Percentiles rank a stretch among this genome's conserved stretches.
phyloP scores from a whole-genome alignment of 257 asterid genomes.

The Primulina huaijiensis region DNA sequence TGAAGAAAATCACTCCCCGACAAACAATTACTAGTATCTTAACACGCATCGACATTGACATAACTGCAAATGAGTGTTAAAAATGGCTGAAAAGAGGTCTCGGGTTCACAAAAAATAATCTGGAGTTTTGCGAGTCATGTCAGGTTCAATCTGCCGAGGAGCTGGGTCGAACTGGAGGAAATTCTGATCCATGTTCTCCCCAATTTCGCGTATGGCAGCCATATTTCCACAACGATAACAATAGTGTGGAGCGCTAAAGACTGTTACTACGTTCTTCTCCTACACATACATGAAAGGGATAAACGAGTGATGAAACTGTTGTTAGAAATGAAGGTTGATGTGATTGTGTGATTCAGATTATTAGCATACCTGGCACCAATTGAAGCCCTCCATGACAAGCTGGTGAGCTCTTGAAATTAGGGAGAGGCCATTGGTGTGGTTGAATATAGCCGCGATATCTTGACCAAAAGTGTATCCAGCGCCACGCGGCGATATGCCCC shows the following conservation, averaged over 20 bases:
- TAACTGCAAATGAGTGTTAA: slow-evolving; percentile 31
- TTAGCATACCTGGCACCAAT: slow-evolving; percentile 92
- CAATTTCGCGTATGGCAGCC: slow-evolving; percentile 96
- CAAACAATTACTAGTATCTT: slow-evolving; percentile 39
- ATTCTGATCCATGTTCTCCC: slow-evolving; percentile 92
- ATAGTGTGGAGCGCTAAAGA: no score
- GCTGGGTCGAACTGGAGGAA: slow-evolving; percentile 97
- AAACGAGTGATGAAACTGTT: slow-evolving; percentile 1
- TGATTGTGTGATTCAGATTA: background rate
- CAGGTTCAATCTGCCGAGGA: slow-evolving; percentile 95
- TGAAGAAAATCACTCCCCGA: slow-evolving; percentile 42
- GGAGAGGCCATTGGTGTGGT: slow-evolving; percentile 90
- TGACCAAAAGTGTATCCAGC: slow-evolving; percentile 47
- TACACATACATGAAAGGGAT: slow-evolving; percentile 27
- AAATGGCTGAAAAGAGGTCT: slow-evolving; percentile 21
- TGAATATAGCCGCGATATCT: slow-evolving; percentile 88
- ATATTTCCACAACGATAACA: slow-evolving; percentile 81
- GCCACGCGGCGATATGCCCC: no score
- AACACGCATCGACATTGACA: slow-evolving; percentile 39
- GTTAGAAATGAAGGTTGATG: slow-evolving; percentile 2
- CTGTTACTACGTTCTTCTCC: slow-evolving; percentile 68
- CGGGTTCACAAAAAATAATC: slow-evolving; percentile 77
- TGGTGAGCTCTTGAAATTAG: slow-evolving; percentile 97
- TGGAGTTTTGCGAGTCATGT: slow-evolving; percentile 89
- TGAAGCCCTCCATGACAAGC: slow-evolving; percentile 98